phyloP scores from a whole-genome alignment of 179 eudicot genomes.

The Actinidia polygama region DNA sequence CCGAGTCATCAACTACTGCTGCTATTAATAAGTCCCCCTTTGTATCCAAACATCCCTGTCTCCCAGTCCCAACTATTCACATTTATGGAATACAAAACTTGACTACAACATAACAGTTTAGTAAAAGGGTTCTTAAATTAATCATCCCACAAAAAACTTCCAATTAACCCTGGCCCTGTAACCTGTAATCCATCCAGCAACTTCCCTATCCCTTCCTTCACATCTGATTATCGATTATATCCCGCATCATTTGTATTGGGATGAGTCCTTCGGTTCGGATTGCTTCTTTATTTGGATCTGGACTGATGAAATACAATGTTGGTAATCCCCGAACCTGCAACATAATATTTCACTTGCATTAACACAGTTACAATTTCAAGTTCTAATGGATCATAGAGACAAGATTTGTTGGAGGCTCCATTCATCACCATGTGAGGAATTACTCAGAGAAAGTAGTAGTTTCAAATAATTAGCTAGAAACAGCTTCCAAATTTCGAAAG shows the following conservation, averaged over 20 bases:
- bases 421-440: background rate
- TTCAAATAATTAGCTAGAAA: background rate
- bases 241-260: constrained; percentile 94
- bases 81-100: constrained; percentile 5
- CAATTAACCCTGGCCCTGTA: background rate
- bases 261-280: constrained; percentile 95
- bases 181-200: background rate
- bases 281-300: constrained; percentile 89
- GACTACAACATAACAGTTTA: constrained; percentile 2
- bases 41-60: background rate
- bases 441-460: background rate
- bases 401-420: background rate
- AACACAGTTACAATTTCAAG: background rate
- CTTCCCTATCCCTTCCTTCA: constrained; percentile 25
- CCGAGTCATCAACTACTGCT: too few species aligned
- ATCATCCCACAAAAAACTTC: background rate
- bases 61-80: background rate
- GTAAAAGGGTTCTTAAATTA: constrained; percentile 6
- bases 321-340: constrained; percentile 96
- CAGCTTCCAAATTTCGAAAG: background rate
- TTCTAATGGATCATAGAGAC: background rate
- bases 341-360: constrained; percentile 7
- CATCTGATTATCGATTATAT: constrained; percentile 80
- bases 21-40: background rate
- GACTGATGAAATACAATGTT: constrained; percentile 90